phyloP scores from a whole-genome alignment of 129 eudicot species.

The Centella asiatica region DNA sequence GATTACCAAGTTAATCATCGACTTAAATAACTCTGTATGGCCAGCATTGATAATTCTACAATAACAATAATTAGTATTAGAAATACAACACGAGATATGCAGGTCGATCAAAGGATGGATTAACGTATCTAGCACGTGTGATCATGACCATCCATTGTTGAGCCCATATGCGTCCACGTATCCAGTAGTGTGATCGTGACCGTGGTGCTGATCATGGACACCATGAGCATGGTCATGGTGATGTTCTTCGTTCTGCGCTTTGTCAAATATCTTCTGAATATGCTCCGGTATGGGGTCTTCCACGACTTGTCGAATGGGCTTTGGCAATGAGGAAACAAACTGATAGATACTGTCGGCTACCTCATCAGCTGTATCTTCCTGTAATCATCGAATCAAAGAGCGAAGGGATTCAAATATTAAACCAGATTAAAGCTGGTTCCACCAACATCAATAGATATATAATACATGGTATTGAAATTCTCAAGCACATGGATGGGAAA shows the following conservation, averaged over 20 bases:
- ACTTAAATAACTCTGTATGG: too few species aligned
- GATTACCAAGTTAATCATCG: too few species aligned
- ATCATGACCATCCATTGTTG: constrained; percentile 36
- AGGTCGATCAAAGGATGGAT: constrained; percentile 16
- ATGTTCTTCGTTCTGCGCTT: constrained; percentile 27
- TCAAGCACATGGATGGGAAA: background rate
- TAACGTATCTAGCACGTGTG: too few species aligned
- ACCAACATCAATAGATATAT: too few species aligned
- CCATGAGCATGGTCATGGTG: constrained; percentile 34
- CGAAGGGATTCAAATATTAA: background rate
- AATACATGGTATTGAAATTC: background rate
- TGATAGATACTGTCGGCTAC: constrained; percentile 42
- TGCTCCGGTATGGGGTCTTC: constrained; percentile 57
- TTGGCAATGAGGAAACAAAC: constrained; percentile 66
- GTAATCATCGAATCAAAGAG: background rate
- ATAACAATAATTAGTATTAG: too few species aligned
- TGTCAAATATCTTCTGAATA: constrained; percentile 38
- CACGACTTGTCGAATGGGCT: constrained; percentile 28
- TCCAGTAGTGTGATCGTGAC: constrained; percentile 33
- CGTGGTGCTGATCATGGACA: constrained; percentile 31
- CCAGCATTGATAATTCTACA: too few species aligned
- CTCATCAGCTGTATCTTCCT: constrained; percentile 72
- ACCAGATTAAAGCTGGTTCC: background rate
- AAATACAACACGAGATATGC: too few species aligned
- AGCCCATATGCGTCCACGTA: constrained; percentile 35